Evolutionary conservation across 306 rosid genomes (phyloP).

Genomic region (Rubus parviflorus): DNA sequence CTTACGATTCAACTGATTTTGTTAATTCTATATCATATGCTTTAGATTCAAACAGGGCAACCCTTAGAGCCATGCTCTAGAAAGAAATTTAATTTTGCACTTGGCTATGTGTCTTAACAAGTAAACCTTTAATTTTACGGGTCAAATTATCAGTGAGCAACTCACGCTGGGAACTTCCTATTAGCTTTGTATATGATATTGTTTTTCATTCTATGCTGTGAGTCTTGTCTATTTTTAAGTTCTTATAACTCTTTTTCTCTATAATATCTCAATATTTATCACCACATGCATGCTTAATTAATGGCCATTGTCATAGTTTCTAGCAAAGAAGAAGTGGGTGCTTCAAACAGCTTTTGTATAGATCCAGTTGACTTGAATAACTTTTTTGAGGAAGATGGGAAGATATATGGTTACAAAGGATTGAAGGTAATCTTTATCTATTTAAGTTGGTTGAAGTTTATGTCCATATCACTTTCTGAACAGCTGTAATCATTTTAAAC

Average conservation of each 20-base stretch:
- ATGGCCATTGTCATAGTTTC: slow-evolving; percentile 48
- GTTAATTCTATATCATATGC: not conserved
- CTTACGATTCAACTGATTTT: not conserved
- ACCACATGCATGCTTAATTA: not conserved
- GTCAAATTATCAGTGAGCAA: not conserved
- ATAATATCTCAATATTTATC: not conserved
- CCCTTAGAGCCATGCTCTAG: not conserved
- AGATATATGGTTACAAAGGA: slow-evolving; percentile 82
- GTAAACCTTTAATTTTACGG: not conserved
- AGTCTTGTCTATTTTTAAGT: not conserved
- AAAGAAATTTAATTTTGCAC: not conserved
- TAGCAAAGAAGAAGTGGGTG: slow-evolving; percentile 64
- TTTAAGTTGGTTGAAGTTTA: slow-evolving; percentile 2
- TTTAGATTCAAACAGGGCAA: not conserved
- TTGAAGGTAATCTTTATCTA: slow-evolving; percentile 53
- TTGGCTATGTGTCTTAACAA: not conserved
- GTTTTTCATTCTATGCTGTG: not conserved
- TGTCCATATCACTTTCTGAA: not conserved
- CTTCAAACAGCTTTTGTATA: slow-evolving; percentile 45
- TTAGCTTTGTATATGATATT: not conserved
- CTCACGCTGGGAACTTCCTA: not conserved
- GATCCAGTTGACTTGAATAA: slow-evolving; percentile 69
- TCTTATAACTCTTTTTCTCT: not conserved
- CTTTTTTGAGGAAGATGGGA: slow-evolving; percentile 74
- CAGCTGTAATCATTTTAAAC: not conserved